Evolutionary conservation across 306 rosid genomes (phyloP), one percentile per base, ranked within the genome.

Genomic region (Ceratonia siliqua): DNA sequence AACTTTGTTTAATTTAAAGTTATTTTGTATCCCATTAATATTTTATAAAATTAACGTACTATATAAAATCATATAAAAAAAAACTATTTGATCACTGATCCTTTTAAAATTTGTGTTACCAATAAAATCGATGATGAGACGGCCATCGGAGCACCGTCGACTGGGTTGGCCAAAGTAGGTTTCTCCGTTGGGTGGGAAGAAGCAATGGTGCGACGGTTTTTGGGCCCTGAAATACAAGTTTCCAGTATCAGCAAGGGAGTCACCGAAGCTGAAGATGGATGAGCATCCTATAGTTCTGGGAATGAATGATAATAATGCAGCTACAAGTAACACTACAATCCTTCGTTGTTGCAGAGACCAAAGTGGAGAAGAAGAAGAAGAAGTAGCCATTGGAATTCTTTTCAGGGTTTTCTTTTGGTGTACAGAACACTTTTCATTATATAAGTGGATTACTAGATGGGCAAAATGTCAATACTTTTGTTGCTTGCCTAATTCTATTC

Each of bases 251-350:
- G 91, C 57, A 0, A 88, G 43, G 24, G 96, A 85, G 62, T 88
- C 96, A 0, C 96, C 91, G 52, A 90, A 88, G 86, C 90, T 86
- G 89, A 88, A 82, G 72, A 90, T 72, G 5, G 91, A 79, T 2
- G 79, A 85, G 10, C 73, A 68, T 15, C 41, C 78, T 32, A 6
- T 25, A 28, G 11, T 0, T 6, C 18, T 0, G 15, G 4, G 48
- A 0, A 20, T 49, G 25, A 8, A 57, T 6, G 7, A 45, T 33
- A 53, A n/a, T 21, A 32, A 6, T 6, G 22, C 38, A 9, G 62
- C 36, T 0, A 24, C 38, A 36, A 68, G 8, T 0, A 67, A 77
- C 62, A 53, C 70, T 4, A 46, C 39, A 4, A 52, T 11, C 21
- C 61, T 45, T 14, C 5, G 49, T 25, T 8, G 25, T 56, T 21